These are phyloP conservation scores for Cladosporium sp. DNA, from an alignment of 2,329 filamentous ascomycete genomes.

Conservation along the genomic window DNA sequence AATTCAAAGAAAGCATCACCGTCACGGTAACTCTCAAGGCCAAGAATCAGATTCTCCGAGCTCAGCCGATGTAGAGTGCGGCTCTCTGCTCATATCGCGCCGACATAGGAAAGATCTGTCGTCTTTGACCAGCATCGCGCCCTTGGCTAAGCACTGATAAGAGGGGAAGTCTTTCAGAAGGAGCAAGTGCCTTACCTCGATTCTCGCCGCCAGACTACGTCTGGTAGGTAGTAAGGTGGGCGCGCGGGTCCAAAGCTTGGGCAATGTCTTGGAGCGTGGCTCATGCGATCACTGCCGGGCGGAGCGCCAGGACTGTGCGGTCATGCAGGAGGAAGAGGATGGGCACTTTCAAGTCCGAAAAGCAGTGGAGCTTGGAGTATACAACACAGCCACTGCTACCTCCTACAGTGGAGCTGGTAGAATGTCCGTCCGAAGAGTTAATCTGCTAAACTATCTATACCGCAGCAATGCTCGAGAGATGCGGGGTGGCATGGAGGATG, in stretches of 20 bases:
- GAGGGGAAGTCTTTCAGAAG: slow-evolving; percentile 3
- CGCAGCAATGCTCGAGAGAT: neutral
- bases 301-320: neutral
- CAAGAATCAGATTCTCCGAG: slow-evolving; percentile 2
- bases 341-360: neutral
- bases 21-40: neutral
- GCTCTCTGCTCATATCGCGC: neutral
- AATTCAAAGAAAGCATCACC: neutral
- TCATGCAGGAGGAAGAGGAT: neutral
- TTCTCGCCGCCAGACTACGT: slow-evolving; percentile 10
- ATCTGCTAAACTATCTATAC: neutral
- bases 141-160: slow-evolving; percentile 6
- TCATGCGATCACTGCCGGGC: slow-evolving; percentile 4
- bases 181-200: neutral
- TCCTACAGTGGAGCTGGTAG: neutral
- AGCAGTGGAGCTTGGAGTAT: neutral
- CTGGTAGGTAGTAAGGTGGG: slow-evolving; percentile 14
- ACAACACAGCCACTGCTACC: neutral
- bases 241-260: slow-evolving; percentile 15
- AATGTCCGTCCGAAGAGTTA: neutral
- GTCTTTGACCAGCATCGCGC: neutral
- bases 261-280: slow-evolving; percentile 12
- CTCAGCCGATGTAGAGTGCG: neutral
- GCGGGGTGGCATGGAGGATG: neutral
- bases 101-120: slow-evolving; percentile 3